Conservation (phyloP, 2,329 filamentous ascomycete species). For the Emergomyces orientalis region DNA sequence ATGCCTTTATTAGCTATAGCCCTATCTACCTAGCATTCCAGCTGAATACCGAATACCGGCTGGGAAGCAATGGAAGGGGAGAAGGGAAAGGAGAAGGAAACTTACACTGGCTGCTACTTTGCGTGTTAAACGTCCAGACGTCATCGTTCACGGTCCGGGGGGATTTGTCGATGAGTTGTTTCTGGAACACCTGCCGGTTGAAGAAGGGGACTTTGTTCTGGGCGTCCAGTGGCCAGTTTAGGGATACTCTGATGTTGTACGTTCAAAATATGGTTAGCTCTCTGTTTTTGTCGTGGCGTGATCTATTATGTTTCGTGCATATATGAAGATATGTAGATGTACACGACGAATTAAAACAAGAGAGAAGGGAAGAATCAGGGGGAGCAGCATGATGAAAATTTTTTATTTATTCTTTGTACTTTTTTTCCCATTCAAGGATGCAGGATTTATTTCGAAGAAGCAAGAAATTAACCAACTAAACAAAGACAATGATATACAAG, state of each 20-base stretch:
- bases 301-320: too few species aligned
- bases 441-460: not conserved
- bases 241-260: slow-evolving; percentile 41
- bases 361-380: not conserved
- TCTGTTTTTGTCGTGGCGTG: not conserved
- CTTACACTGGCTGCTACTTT: slow-evolving; percentile 46
- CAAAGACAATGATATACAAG: not conserved
- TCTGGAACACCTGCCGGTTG: slow-evolving; percentile 46
- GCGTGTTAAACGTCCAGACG: slow-evolving; percentile 50
- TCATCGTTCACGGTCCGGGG: slow-evolving; percentile 52
- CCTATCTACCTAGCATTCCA: not conserved
- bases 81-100: not conserved
- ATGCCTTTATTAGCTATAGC: not conserved
- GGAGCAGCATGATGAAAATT: not conserved
- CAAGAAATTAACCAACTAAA: not conserved
- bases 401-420: not conserved
- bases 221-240: slow-evolving; percentile 53
- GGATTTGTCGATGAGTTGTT: slow-evolving; percentile 44
- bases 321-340: too few species aligned
- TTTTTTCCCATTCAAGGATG: not conserved
- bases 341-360: not conserved
- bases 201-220: slow-evolving; percentile 48
- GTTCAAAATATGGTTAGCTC: not conserved
- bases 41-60: not conserved
- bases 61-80: too few species aligned